Evolutionary conservation across 805 yeast species (phyloP).

Genomic region (Metschnikowia lachancei): DNA sequence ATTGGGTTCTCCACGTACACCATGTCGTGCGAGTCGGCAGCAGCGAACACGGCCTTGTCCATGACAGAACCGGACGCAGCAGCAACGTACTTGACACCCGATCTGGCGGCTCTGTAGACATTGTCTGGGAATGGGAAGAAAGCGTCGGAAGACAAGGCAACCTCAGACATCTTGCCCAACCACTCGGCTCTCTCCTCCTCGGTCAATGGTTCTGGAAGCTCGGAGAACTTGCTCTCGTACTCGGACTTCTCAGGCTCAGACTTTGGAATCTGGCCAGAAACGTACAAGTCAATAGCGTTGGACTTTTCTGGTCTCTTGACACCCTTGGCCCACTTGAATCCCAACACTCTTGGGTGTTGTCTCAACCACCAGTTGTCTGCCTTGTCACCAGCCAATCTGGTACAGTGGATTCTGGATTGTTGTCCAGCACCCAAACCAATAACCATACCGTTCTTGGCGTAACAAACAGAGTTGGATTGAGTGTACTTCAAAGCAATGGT

Average conservation of each 20-base stretch:
- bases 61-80: slow-evolving; percentile 98
- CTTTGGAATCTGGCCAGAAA: slow-evolving; percentile 86
- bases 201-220: slow-evolving; percentile 80
- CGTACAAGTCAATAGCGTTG: slow-evolving; percentile 93
- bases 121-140: slow-evolving; percentile 99
- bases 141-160: slow-evolving; percentile 94
- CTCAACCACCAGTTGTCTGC: slow-evolving; percentile 99
- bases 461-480: slow-evolving; percentile 97
- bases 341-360: slow-evolving; percentile 94
- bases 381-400: slow-evolving; percentile 98
- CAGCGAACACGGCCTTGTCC: slow-evolving; percentile 93
- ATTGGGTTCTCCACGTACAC: slow-evolving; percentile 97
- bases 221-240: slow-evolving; percentile 84
- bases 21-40: slow-evolving; percentile 87
- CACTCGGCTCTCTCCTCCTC: slow-evolving; percentile 82
- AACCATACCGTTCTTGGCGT: slow-evolving; percentile 99
- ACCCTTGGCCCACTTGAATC: slow-evolving; percentile 96
- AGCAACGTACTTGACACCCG: slow-evolving; percentile 93
- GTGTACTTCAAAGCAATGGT: slow-evolving; percentile 97
- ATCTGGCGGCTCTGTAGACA: slow-evolving; percentile 94
- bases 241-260: slow-evolving; percentile 91
- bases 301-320: slow-evolving; percentile 98
- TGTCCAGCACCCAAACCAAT: slow-evolving; percentile 99
- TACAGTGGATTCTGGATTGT: slow-evolving; percentile 98
- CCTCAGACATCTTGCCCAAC: slow-evolving; percentile 75